Evolutionary conservation across 164 flowering plant species (phyloP), one percentile per base, ranked within the genome.

Genomic region (Pachysandra terminalis): DNA sequence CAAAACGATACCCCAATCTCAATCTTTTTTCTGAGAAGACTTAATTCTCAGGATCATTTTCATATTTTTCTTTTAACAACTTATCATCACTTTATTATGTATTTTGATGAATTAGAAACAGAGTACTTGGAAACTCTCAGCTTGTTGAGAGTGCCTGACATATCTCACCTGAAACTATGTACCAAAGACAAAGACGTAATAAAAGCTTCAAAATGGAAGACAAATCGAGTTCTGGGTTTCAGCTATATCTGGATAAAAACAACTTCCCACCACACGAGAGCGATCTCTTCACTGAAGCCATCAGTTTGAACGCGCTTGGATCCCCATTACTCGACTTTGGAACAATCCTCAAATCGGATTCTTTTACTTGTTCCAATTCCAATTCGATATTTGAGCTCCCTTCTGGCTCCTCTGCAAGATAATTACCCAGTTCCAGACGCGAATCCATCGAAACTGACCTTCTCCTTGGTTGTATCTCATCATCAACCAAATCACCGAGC

Each of bases 391-490:
- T 35, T 0, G 79, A 74, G 67, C 55, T 72, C 60, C 73, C 78
- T 68, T 66, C 78, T 16, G 60, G 45, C 16, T 75, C 71, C 51
- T 13, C 60, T 13, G 58, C 62, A 22, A 49, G 40, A 22, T 66
- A 28, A 58, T 67, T 66, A 41, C 69, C 64, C 58, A 71, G 17
- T n/a, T 69, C 73, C 12, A 66, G 65, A 13, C 78, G 62, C 1
- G 72, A 78, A 80, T 83, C 87, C 85, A 85, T 57, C 0, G 90
- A 89, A 19, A 81, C 64, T 19, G 90, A 89, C 69, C 91, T 76
- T 68, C 85, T 80, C 65, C 82, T 55, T 0, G 73, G 77, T 51
- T 81, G 70, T 17, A 70, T n/a, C 37, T 53, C 80, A 19, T 64
- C 81, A 14, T 66, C 79, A 21, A 37, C 74, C 72, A 81, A 66